Base-by-base conservation (phyloP, 176 grass and related monocot genomes). In the Chloris gayana region DNA sequence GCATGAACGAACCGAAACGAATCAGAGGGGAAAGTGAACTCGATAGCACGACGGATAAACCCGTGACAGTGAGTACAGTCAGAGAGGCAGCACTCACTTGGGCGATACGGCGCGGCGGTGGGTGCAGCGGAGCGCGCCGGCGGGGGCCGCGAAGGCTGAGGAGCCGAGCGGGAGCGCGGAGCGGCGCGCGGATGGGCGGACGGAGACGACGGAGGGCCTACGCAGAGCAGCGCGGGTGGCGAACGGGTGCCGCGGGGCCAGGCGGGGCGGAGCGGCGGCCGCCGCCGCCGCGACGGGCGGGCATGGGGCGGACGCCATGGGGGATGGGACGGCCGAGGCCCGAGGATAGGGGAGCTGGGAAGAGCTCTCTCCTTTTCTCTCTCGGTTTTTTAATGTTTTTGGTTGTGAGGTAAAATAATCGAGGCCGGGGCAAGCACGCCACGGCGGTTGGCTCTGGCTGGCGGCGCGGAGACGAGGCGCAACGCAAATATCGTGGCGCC, bases 241-340 rank as follows among this genome's bases (percentile, higher is more conserved):
- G 21, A 89, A 44, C 77, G 87, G 72, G 35, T 65, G 45, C 70
- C 63, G 70, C 10, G 71, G 77, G 35, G 82, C 82, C 56, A 70
- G 65, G 57, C 87, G 87, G 0, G 87, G 82, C 26, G 87, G 63
- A 49, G 82, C 82, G 14, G 76, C 32, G 13, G 87, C 76, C 33
- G 67, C 72, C 64, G 78, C 77, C 61, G 77, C 77, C 26, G 74
- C 53, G 75, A 84, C 8, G 42, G 82, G 77, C 46, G 87, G 77
- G 77, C 46, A 70, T 29, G 64, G 82, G 82, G 78, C 70, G 57
- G 87, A 89, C 63, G 83, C 82, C 87, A 89, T 85, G 26, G 46
- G 46, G 67, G 69, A 26, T 25, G 75, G 64, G 64, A 70, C 61
- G 81, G 70, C 81, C 86, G 46, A 42, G 35, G 35, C 14, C 61